phyloP scores from a whole-genome alignment of 345 rosid species.

The Boechera stricta region DNA sequence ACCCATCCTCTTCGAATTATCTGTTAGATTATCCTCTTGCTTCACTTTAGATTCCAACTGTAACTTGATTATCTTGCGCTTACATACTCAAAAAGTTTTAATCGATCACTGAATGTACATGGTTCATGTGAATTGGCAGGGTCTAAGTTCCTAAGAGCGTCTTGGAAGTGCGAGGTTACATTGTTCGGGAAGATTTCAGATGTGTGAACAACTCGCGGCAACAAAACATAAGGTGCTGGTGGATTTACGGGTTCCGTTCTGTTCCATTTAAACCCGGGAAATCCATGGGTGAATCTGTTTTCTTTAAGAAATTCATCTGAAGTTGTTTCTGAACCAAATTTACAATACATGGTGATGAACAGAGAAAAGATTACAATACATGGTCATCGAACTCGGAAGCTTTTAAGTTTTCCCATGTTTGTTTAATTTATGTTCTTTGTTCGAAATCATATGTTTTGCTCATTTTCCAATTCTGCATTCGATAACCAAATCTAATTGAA shows the following conservation, averaged over 20 bases:
- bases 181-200: constrained; percentile 34
- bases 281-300: constrained; percentile 18
- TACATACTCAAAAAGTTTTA: not conserved
- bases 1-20: not conserved
- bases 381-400: constrained; percentile 21
- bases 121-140: constrained; percentile 39
- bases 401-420: constrained; percentile 12
- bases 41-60: constrained; percentile 4
- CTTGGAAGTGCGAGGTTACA: constrained; percentile 27
- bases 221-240: constrained; percentile 23
- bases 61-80: constrained; percentile 12
- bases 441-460: constrained; percentile 3
- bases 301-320: constrained; percentile 9
- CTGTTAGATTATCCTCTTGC: constrained; percentile 12
- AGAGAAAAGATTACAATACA: constrained; percentile 13
- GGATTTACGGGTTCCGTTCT: constrained; percentile 7
- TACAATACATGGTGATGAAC: constrained; percentile 34
- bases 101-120: not conserved
- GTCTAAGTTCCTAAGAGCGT: constrained; percentile 34
- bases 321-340: constrained; percentile 38
- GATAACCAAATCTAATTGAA: too few species aligned
- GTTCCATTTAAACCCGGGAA: constrained; percentile 23
- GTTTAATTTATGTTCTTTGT: constrained; percentile 9
- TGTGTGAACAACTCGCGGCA: constrained; percentile 26
- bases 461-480: not conserved